Conservation (phyloP, 2,329 filamentous ascomycete genomes). For the Colletotrichum melonis region DNA sequence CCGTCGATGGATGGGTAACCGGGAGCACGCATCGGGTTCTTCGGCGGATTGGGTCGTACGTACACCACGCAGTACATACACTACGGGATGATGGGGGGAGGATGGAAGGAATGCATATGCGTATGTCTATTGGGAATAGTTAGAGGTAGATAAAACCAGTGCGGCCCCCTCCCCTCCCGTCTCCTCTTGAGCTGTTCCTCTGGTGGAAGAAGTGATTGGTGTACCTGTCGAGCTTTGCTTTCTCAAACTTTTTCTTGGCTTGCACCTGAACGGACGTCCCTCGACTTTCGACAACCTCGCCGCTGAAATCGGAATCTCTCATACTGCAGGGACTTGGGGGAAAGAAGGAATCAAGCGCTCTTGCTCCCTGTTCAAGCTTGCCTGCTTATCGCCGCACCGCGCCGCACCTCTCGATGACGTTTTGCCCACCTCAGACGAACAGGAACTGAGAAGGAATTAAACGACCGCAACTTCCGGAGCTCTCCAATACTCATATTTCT, state of each 20-base stretch:
- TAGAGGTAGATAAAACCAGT: conserved; percentile 14
- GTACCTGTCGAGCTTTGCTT: background rate
- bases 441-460: background rate
- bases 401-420: conserved; percentile 21
- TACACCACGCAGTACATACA: no score
- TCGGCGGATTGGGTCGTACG: background rate
- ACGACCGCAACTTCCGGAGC: background rate
- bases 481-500: background rate
- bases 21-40: conserved; percentile 17
- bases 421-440: conserved; percentile 11
- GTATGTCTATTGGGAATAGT: background rate
- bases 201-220: background rate
- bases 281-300: background rate
- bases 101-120: background rate
- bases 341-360: background rate
- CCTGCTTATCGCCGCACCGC: background rate
- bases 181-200: background rate
- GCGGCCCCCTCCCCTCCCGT: background rate
- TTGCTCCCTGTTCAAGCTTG: background rate
- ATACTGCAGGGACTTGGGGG: conserved; percentile 8
- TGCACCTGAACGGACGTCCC: no score
- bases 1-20: background rate
- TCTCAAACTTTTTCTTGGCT: background rate
- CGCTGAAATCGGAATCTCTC: background rate
- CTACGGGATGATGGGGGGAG: background rate